Evolutionary conservation across 805 yeast genomes (phyloP).

Genomic region (Candida ascalaphidarum): DNA sequence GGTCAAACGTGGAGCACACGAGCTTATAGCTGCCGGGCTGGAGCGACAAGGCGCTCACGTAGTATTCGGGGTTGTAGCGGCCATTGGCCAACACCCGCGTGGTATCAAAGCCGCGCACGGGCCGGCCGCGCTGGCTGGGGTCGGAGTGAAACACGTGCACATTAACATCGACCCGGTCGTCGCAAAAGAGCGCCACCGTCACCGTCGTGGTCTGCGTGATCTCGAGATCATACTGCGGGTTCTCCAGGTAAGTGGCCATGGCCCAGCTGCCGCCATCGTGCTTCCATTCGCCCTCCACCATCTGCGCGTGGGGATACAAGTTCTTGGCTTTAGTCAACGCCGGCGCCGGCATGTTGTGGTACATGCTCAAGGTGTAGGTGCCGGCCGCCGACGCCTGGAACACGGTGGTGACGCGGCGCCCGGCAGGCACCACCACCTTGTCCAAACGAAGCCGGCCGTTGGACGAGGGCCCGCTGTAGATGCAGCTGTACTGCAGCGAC

Average conservation of each 20-base stretch:
- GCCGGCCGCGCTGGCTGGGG: slow-evolving; percentile 10
- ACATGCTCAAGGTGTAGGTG: slow-evolving; percentile 17
- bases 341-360: slow-evolving; percentile 17
- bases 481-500: slow-evolving; percentile 13
- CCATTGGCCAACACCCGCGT: slow-evolving; percentile 16
- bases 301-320: slow-evolving; percentile 8
- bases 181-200: slow-evolving; percentile 13
- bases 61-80: slow-evolving; percentile 29
- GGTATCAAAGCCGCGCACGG: slow-evolving; percentile 13
- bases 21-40: slow-evolving; percentile 33
- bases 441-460: slow-evolving; percentile 29
- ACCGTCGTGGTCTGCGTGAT: slow-evolving; percentile 9
- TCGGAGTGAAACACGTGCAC: slow-evolving; percentile 37
- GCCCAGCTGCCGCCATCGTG: slow-evolving; percentile 50
- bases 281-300: slow-evolving; percentile 38
- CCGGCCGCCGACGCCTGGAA: slow-evolving; percentile 11
- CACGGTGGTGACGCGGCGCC: slow-evolving; percentile 18
- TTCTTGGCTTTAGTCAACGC: slow-evolving; percentile 19
- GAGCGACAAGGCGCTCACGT: slow-evolving; percentile 10
- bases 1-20: slow-evolving; percentile 38
- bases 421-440: slow-evolving; percentile 18
- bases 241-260: slow-evolving; percentile 34
- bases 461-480: slow-evolving; percentile 16
- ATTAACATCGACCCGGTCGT: slow-evolving; percentile 22
- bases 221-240: slow-evolving; percentile 44